phyloP scores from a whole-genome alignment of 2,329 filamentous ascomycete species.

The Thelonectria olida region DNA sequence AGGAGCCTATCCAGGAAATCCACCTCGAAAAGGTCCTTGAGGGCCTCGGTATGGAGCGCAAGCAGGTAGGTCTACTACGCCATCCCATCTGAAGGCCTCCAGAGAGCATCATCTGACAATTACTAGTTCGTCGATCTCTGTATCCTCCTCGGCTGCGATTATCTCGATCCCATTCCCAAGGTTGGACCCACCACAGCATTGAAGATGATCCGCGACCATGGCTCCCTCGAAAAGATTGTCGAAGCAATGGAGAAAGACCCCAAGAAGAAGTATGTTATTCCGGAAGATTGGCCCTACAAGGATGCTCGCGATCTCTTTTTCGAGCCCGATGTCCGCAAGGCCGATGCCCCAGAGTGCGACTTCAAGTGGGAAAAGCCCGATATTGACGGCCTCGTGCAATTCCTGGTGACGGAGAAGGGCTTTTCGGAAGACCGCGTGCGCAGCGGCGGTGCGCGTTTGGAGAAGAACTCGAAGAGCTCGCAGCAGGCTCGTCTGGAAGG shows the following conservation, averaged over 20 bases:
- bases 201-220: slow-evolving; percentile 93
- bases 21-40: slow-evolving; percentile 86
- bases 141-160: slow-evolving; percentile 97
- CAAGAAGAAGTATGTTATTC: slow-evolving; percentile 83
- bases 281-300: slow-evolving; percentile 95
- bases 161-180: slow-evolving; percentile 95
- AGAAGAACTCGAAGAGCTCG: slow-evolving; percentile 89
- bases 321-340: slow-evolving; percentile 84
- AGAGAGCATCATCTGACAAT: slow-evolving; percentile 16
- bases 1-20: slow-evolving; percentile 97
- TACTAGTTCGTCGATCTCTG: slow-evolving; percentile 93
- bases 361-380: slow-evolving; percentile 99
- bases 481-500: slow-evolving; percentile 94
- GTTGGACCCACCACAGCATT: slow-evolving; percentile 91
- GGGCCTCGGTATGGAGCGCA: slow-evolving; percentile 86
- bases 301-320: slow-evolving; percentile 94
- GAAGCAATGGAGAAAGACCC: slow-evolving; percentile 79
- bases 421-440: slow-evolving; percentile 96
- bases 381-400: slow-evolving; percentile 87
- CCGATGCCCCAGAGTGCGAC: slow-evolving; percentile 87
- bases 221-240: slow-evolving; percentile 86
- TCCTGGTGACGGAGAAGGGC: slow-evolving; percentile 91
- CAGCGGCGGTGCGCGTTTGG: slow-evolving; percentile 77
- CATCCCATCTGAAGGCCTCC: not conserved
- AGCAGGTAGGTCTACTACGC: slow-evolving; percentile 68